A percentile compares a stretch with the other conserved stretches of the same genome.
Evolutionary conservation across 2,329 filamentous ascomycete species (phyloP).

Genomic region (Canariomyces notabilis): DNA sequence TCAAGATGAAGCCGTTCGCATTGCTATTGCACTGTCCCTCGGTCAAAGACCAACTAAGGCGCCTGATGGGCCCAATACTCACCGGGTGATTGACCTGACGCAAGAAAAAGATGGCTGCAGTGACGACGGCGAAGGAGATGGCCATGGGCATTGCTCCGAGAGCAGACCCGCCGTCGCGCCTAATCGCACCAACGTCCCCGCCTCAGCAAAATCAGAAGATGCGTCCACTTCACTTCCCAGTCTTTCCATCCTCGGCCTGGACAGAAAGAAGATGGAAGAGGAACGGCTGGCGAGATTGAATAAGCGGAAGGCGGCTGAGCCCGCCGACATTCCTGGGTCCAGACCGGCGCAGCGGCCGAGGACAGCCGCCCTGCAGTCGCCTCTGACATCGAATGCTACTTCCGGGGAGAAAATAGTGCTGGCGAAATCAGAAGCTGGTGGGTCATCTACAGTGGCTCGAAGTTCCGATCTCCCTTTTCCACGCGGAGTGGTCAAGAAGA

Average conservation of each 20-base stretch:
- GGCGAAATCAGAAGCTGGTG: background rate
- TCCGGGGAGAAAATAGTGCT: background rate
- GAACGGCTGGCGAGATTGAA: conserved; percentile 68
- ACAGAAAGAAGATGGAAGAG: conserved; percentile 80
- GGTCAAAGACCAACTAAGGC: conserved; percentile 28
- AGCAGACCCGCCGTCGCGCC: too few species aligned
- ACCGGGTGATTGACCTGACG: conserved; percentile 22
- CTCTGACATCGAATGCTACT: background rate
- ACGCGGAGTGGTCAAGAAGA: conserved; percentile 71
- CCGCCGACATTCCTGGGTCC: background rate
- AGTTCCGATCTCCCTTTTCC: conserved; percentile 38
- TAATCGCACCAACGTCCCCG: background rate
- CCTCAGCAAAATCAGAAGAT: conserved; percentile 10
- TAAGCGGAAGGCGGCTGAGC: conserved; percentile 42
- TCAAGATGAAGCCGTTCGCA: conserved; percentile 56
- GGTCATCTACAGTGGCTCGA: background rate
- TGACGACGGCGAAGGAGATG: conserved; percentile 2
- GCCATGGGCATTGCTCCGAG: background rate
- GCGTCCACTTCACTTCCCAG: conserved; percentile 9
- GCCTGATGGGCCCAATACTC: conserved; percentile 17
- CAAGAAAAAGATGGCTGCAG: conserved; percentile 9
- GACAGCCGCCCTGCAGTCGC: background rate
- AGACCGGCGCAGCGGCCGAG: conserved; percentile 17
- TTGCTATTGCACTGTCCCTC: conserved; percentile 57
- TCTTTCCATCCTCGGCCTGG: conserved; percentile 49